A percentile compares a stretch with the other conserved stretches of the same genome.
These are phyloP conservation scores for Lonicera japonica DNA, from an alignment of 129 eudicot genomes.

Conservation along the genomic window DNA sequence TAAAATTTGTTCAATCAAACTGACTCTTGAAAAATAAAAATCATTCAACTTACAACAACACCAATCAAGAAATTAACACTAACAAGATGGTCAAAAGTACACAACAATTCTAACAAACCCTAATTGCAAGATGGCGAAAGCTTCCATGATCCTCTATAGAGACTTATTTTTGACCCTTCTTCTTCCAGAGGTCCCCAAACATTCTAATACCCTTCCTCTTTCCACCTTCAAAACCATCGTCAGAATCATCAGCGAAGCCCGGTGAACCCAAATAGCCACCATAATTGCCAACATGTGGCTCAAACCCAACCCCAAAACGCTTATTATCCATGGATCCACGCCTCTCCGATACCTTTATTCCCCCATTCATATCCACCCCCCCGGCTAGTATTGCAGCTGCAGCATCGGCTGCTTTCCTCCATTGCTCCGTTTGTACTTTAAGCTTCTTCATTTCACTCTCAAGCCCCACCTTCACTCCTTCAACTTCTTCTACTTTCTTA, in stretches of 20 bases:
- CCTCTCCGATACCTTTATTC: conserved; percentile 58
- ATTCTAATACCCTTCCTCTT: conserved; percentile 75
- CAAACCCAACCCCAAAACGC: conserved; percentile 45
- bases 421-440: conserved; percentile 89
- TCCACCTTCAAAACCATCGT: conserved; percentile 52
- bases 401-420: conserved; percentile 98
- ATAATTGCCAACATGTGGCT: conserved; percentile 32
- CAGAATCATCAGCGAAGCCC: conserved; percentile 46
- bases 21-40: no score
- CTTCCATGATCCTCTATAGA: no score
- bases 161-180: conserved; percentile 62
- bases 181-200: conserved; percentile 96
- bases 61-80: not conserved
- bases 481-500: conserved; percentile 48
- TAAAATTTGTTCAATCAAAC: no score
- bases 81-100: not conserved
- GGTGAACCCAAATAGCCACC: conserved; percentile 63
- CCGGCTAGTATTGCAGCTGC: conserved; percentile 73
- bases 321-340: conserved; percentile 79
- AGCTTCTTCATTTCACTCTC: conserved; percentile 80
- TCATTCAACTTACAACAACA: not conserved
- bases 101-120: not conserved
- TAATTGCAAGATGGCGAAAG: not conserved
- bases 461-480: conserved; percentile 50
- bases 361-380: conserved; percentile 49